Evolutionary conservation across 2,329 filamentous ascomycete species (phyloP).

Genomic region (Nemania diffusa): DNA sequence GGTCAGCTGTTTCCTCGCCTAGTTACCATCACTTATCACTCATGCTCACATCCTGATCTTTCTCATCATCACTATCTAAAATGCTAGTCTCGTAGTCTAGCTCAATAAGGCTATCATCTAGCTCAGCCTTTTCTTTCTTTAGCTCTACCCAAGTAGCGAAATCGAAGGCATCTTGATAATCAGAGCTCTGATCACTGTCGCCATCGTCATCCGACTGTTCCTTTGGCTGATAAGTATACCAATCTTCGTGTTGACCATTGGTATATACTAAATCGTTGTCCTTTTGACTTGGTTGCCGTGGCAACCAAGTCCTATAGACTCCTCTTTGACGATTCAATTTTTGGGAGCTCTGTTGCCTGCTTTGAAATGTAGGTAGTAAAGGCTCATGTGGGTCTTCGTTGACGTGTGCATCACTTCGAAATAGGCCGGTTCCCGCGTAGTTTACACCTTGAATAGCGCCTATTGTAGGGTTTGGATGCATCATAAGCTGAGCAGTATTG

Average conservation of each 20-base stretch:
- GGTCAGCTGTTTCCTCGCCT: background rate
- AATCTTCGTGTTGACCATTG: conserved; percentile 1
- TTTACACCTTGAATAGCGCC: conserved; percentile 66
- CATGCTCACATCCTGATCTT: conserved; percentile 26
- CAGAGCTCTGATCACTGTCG: conserved; percentile 26
- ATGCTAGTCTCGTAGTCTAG: conserved; percentile 39
- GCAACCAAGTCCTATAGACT: background rate
- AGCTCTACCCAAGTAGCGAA: conserved; percentile 37
- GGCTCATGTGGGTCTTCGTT: conserved; percentile 56
- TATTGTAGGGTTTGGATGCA: conserved; percentile 59
- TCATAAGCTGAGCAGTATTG: conserved; percentile 52
- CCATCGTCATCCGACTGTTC: conserved; percentile 2
- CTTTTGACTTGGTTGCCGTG: background rate
- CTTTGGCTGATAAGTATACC: background rate
- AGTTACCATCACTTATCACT: background rate
- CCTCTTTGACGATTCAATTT: background rate
- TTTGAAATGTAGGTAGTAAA: conserved; percentile 57
- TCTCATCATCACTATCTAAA: conserved; percentile 32
- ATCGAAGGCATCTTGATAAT: conserved; percentile 32
- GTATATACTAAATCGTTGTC: background rate
- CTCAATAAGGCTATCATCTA: conserved; percentile 37
- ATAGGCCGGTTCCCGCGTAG: conserved; percentile 61
- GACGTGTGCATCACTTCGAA: conserved; percentile 60
- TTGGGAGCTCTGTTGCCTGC: conserved; percentile 56
- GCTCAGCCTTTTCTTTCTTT: conserved; percentile 38